These are phyloP conservation scores for Rhizopogon sp. DNA, from an alignment of 768 basidiomycete genomes.

Conservation along the genomic window DNA sequence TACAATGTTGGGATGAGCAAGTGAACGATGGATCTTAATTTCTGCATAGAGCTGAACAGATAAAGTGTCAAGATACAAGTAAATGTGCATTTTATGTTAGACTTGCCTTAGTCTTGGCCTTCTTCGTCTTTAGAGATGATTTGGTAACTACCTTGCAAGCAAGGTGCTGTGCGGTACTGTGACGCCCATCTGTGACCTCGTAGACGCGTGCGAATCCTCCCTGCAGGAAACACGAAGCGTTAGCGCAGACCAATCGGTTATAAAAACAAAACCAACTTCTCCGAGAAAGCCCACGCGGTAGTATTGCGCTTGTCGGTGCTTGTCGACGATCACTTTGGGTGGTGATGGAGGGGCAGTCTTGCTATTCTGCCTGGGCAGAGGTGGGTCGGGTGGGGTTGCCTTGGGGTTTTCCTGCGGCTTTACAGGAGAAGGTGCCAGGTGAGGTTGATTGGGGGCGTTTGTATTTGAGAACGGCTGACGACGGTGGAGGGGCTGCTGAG, in stretches of 20 bases:
- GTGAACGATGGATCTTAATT: conserved; percentile 93
- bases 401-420: conserved; percentile 36
- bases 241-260: background rate
- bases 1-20: conserved; percentile 92
- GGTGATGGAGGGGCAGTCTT: conserved; percentile 81
- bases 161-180: conserved; percentile 41
- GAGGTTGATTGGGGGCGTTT: conserved; percentile 30
- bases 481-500: conserved; percentile 23
- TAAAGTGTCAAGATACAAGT: background rate
- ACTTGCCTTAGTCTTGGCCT: conserved; percentile 90
- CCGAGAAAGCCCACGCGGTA: conserved; percentile 80
- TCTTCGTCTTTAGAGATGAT: conserved; percentile 86
- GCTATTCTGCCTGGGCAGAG: conserved; percentile 75
- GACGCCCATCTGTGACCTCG: conserved; percentile 71
- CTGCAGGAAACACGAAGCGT: conserved; percentile 21
- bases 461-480: conserved; percentile 41
- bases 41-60: conserved; percentile 83
- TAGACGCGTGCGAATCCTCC: conserved; percentile 98
- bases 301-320: conserved; percentile 50
- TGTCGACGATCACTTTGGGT: conserved; percentile 70
- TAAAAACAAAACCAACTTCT: conserved; percentile 50
- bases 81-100: conserved; percentile 5
- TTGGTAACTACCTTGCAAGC: conserved; percentile 98
- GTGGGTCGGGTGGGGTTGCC: conserved; percentile 48
- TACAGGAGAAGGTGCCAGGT: conserved; percentile 23